These are phyloP conservation scores for Termitomyces sp. DNA, from an alignment of 768 basidiomycete species.

Conservation along the genomic window DNA sequence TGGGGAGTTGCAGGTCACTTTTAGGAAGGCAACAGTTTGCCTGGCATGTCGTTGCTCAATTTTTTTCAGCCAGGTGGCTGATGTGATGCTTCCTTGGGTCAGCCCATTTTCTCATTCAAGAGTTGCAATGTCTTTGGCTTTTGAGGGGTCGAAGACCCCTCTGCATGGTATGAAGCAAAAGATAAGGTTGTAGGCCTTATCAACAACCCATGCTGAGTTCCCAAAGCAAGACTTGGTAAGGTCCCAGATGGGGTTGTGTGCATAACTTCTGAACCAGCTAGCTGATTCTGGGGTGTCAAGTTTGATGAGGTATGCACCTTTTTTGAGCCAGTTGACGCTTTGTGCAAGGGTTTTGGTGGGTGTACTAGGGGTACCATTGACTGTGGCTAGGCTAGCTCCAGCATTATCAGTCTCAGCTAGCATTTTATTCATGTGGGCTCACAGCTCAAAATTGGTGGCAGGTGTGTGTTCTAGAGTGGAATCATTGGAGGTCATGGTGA, in stretches of 20 bases:
- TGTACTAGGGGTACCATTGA: no score
- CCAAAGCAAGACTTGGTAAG: not conserved
- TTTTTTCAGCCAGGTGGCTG: not conserved
- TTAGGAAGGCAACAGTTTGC: not conserved
- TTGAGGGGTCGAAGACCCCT: not conserved
- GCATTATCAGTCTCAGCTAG: no score
- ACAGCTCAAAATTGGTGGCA: no score
- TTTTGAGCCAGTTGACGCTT: no score
- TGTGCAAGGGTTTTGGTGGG: no score
- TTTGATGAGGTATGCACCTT: no score
- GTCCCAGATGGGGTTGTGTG: not conserved
- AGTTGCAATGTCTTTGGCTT: not conserved
- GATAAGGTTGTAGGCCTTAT: not conserved
- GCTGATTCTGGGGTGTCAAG: not conserved
- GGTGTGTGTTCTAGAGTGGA: no score
- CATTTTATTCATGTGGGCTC: no score
- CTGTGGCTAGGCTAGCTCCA: no score
- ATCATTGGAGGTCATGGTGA: no score
- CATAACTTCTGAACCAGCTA: not conserved
- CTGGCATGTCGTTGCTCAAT: not conserved
- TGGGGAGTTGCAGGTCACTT: not conserved
- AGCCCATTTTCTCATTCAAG: not conserved
- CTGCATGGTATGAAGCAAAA: not conserved
- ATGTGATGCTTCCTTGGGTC: not conserved
- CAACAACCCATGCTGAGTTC: not conserved